Percentiles rank a stretch among this genome's conserved stretches.
Evolutionary conservation across 225 moss, liverwort and hornwort genomes (phyloP).

Genomic region (Pseudoscleropodium purum): DNA sequence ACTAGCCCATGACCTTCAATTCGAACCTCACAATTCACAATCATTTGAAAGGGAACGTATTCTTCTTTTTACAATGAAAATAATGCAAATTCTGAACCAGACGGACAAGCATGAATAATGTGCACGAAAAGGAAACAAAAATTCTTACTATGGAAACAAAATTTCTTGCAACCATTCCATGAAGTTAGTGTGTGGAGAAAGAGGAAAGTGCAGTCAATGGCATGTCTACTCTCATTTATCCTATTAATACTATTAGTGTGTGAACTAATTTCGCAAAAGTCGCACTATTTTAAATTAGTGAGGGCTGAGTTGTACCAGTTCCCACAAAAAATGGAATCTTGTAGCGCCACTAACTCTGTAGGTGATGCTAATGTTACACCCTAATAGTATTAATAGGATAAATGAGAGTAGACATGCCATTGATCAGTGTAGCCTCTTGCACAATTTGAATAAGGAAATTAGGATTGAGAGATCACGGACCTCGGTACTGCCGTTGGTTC

Average conservation of each 20-base stretch:
- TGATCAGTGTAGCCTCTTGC: background rate
- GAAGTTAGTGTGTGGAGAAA: background rate
- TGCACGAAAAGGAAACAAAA: background rate
- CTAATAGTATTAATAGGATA: too few relatives aligned
- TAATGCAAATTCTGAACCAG: background rate
- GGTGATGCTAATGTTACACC: background rate
- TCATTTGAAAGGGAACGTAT: background rate
- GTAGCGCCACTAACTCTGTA: background rate
- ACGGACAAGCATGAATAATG: background rate
- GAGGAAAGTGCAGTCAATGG: background rate
- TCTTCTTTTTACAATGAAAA: background rate
- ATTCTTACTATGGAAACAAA: too few relatives aligned
- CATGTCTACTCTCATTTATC: background rate
- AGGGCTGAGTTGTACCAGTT: background rate
- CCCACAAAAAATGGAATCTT: background rate
- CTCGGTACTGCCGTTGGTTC: conserved; percentile 80
- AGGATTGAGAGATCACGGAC: conserved; percentile 3
- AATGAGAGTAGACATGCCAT: too few relatives aligned
- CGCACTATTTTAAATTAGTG: background rate
- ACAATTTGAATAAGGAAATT: background rate
- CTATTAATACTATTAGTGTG: too few relatives aligned
- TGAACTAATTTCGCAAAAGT: background rate
- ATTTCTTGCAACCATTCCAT: background rate
- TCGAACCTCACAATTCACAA: background rate
- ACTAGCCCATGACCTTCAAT: background rate